phyloP scores from a whole-genome alignment of 345 rosid species.

The Mangifera indica region DNA sequence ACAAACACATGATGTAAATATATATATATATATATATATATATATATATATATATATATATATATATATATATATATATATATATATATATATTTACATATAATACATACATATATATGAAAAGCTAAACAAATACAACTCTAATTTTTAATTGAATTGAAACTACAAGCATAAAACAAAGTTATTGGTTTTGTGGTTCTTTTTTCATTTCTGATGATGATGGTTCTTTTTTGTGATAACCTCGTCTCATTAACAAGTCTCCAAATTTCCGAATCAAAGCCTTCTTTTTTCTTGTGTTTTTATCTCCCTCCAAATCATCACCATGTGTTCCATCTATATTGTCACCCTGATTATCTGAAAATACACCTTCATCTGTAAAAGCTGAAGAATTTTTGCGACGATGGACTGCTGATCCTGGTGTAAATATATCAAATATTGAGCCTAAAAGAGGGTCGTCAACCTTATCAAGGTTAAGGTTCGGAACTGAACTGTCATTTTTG shows the following conservation, averaged over 20 bases:
- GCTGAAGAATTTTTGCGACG: constrained; percentile 39
- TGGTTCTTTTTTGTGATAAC: constrained; percentile 40
- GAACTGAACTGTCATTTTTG: too few species aligned
- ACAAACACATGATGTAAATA: too few species aligned
- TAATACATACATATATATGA: too few species aligned
- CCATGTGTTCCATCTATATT: constrained; percentile 38
- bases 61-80: too few species aligned
- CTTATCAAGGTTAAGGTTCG: constrained; percentile 20
- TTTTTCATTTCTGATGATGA: background rate
- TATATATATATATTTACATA: too few species aligned
- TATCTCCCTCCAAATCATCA: constrained; percentile 56
- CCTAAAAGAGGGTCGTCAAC: constrained; percentile 57
- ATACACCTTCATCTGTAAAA: constrained; percentile 39
- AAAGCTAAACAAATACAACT: background rate
- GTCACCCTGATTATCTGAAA: constrained; percentile 47
- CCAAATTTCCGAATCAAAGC: constrained; percentile 73
- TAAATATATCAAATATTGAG: constrained; percentile 65
- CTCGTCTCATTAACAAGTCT: constrained; percentile 54
- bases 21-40: too few species aligned
- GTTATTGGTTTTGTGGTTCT: too few species aligned
- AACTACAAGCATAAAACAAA: background rate
- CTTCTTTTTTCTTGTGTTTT: constrained; percentile 58
- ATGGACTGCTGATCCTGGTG: constrained; percentile 42
- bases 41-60: too few species aligned
- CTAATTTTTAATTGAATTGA: background rate